These are phyloP conservation scores for Pseudozyma sp. DNA, from an alignment of 1,284 basidiomycete species.

Conservation along the genomic window DNA sequence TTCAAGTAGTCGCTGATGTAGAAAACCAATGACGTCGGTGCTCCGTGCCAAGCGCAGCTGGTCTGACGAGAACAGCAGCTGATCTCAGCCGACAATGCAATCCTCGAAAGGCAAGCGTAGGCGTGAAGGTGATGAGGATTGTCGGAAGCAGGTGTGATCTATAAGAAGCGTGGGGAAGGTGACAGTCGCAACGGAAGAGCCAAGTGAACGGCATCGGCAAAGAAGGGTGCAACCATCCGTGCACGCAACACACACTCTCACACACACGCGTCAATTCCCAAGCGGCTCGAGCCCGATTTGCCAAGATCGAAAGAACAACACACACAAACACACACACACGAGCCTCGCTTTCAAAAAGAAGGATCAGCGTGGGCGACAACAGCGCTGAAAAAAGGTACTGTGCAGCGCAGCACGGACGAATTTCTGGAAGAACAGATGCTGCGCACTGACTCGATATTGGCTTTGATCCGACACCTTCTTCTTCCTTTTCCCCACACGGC, in stretches of 20 bases:
- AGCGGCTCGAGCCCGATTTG: neutral
- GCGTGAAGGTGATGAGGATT: neutral
- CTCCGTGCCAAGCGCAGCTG: neutral
- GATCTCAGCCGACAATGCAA: neutral
- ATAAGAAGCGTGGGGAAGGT: neutral
- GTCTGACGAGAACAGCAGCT: neutral
- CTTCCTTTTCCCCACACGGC: neutral
- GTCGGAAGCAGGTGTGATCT: constrained; percentile 1
- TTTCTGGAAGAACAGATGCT: no score
- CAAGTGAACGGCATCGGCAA: neutral
- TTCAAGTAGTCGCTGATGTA: no score
- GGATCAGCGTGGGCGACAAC: neutral
- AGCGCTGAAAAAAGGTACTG: neutral
- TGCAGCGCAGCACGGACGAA: no score
- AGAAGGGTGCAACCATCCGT: constrained; percentile 4
- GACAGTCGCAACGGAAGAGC: neutral
- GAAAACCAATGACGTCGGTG: neutral
- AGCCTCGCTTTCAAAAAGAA: neutral
- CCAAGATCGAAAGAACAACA: neutral
- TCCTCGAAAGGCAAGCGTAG: neutral
- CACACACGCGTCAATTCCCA: constrained; percentile 1
- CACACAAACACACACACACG: neutral
- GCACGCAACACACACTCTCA: constrained; percentile 7
- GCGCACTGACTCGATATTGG: constrained; percentile 22
- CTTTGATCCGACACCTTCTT: constrained; percentile 2